A percentile compares a stretch with the other conserved stretches of the same genome.
phyloP scores from a whole-genome alignment of 2,329 filamentous ascomycete species.

The Exophiala bonariae region DNA sequence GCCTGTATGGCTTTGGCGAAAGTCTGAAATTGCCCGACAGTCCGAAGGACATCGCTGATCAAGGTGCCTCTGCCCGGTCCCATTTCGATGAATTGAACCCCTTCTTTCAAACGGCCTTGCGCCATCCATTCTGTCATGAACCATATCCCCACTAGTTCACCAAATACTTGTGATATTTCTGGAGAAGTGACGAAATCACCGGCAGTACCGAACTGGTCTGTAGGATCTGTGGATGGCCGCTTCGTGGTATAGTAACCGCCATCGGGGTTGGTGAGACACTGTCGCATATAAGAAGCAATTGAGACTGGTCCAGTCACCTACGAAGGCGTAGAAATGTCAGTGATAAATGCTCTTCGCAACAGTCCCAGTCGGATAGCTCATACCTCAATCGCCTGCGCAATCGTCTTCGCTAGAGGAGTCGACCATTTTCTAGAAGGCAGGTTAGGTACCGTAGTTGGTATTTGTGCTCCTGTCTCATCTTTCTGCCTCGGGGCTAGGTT shows the following conservation, averaged over 20 bases:
- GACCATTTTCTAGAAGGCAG: slow-evolving; percentile 69
- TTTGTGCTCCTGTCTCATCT: slow-evolving; percentile 1
- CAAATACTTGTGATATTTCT: slow-evolving; percentile 96
- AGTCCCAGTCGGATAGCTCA: slow-evolving; percentile 21
- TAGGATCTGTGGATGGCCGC: slow-evolving; percentile 53
- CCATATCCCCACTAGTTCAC: slow-evolving; percentile 92
- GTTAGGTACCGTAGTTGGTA: slow-evolving; percentile 1
- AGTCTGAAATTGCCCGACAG: slow-evolving; percentile 77
- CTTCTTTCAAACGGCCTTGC: slow-evolving; percentile 71
- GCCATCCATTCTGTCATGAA: slow-evolving; percentile 95
- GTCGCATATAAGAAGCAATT: slow-evolving; percentile 94
- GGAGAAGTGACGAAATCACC: slow-evolving; percentile 97
- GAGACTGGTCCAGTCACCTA: slow-evolving; percentile 86
- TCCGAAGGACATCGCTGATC: slow-evolving; percentile 94
- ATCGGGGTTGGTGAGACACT: slow-evolving; percentile 88
- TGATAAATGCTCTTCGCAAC: not conserved
- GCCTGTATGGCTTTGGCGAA: slow-evolving; percentile 76
- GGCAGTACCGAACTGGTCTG: slow-evolving; percentile 84
- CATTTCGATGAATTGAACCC: slow-evolving; percentile 88
- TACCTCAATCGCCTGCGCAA: slow-evolving; percentile 85
- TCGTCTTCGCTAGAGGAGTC: slow-evolving; percentile 83
- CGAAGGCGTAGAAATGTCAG: not conserved
- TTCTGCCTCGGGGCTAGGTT: slow-evolving; percentile 1
- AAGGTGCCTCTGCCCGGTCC: slow-evolving; percentile 91
- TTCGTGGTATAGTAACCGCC: slow-evolving; percentile 91